Evolutionary conservation across 192 early-diverging fungal species (phyloP), one percentile per base, ranked within the genome.

Genomic region (Rhizophagus clarus): DNA sequence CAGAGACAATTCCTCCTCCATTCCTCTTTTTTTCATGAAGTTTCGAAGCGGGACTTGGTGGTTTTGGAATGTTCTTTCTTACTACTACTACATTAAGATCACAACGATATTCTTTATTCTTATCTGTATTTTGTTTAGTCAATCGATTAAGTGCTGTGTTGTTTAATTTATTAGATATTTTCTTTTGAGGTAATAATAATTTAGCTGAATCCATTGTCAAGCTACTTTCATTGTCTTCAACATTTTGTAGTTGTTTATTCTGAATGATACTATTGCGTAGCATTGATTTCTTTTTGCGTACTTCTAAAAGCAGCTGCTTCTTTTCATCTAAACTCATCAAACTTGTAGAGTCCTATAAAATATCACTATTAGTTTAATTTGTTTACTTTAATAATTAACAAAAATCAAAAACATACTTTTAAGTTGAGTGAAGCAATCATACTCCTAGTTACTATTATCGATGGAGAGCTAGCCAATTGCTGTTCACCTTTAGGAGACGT

Each of bases 21-120:
- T 67, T 67, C 17, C 20, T 67, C 26, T 2, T 28, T 28, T 67
- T 67, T n/a, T 73, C 34, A 9, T 73, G 24, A 47, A 42, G 47
- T 73, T 28, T 73, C 4, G 32, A n/a, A 49, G 71, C 15, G n/a
- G 71, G 71, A 49, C 71, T 73, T 73, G 12, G 20, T 47, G 71
- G 40, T 51, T 51, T 73, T 29, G 71, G 71, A 24, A 49, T 8
- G 24, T 73, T 37, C 24, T 73, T 73, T 40, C 28, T 31, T 42
- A 73, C 28, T 17, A 73, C 34, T n/a, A 42, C 42, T 49, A 73
- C 31, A 49, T 51, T 29, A 29, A 69, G 14, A 0, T 69, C 34
- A 22, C 67, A 69, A 11, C 29, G 28, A 69, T 69, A 69, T 37
- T 22, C 29, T 32, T 37, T 69, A 69, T 69, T 69, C 67, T n/a